These are phyloP conservation scores for Plasmodium sp. DNA, from an alignment of 169 alveolate genomes.

Conservation along the genomic window DNA sequence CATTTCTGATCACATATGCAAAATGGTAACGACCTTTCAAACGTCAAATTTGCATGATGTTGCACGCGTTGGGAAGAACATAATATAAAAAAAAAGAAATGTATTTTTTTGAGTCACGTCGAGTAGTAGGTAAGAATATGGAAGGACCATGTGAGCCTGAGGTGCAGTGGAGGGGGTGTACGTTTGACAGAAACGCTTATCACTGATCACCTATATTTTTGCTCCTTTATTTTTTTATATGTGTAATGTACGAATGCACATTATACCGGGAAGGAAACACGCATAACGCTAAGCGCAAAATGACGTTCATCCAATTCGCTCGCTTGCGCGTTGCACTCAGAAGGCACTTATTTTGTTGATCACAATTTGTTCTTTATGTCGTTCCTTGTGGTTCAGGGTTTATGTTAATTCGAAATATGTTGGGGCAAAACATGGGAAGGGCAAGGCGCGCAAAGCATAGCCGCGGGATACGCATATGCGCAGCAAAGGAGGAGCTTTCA, in stretches of 20 bases:
- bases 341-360: not conserved
- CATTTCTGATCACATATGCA: not conserved
- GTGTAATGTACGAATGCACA: not conserved
- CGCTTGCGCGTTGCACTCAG: not conserved
- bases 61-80: not conserved
- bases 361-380: not conserved
- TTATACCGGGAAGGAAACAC: not conserved
- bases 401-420: not conserved
- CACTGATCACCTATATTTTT: not conserved
- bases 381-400: not conserved
- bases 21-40: not conserved
- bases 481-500: not conserved
- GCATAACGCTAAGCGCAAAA: not conserved
- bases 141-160: not conserved
- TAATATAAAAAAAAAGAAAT: not conserved
- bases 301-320: not conserved
- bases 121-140: not conserved
- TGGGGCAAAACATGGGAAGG: not conserved
- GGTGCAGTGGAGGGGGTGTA: not conserved
- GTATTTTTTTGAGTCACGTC: not conserved
- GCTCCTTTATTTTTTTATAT: not conserved
- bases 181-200: not conserved
- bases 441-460: not conserved
- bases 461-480: not conserved
- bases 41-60: not conserved